Conservation (phyloP, 2,329 filamentous ascomycete genomes). For the Fusarium citri region DNA sequence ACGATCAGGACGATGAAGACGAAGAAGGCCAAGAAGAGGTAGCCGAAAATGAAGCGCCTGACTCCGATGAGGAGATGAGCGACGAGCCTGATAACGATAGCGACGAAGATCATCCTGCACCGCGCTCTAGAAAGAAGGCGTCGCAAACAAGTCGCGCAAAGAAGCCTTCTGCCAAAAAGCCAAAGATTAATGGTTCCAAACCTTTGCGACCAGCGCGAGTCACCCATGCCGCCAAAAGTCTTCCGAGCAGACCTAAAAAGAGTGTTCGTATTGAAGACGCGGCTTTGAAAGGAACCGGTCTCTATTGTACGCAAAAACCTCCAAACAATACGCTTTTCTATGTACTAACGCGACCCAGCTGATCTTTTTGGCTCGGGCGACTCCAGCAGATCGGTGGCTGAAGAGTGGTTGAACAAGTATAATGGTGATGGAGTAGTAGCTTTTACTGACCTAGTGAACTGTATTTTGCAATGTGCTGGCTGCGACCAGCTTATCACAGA, state of each 20-base stretch:
- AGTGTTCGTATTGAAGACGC: slow-evolving; percentile 62
- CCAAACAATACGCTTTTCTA: neutral
- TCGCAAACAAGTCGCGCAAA: slow-evolving; percentile 59
- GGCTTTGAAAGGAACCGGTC: slow-evolving; percentile 62
- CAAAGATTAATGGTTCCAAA: slow-evolving; percentile 69
- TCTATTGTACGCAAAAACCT: slow-evolving; percentile 61
- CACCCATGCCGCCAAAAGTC: slow-evolving; percentile 49
- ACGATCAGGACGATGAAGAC: slow-evolving; percentile 56
- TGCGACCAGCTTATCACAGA: slow-evolving; percentile 82
- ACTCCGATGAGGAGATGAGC: slow-evolving; percentile 59
- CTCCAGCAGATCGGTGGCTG: slow-evolving; percentile 66
- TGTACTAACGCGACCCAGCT: slow-evolving; percentile 56
- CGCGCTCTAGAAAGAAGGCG: slow-evolving; percentile 55
- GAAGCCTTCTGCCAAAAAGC: slow-evolving; percentile 72
- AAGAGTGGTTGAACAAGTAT: slow-evolving; percentile 71
- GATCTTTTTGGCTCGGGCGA: slow-evolving; percentile 73
- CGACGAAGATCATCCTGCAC: slow-evolving; percentile 55
- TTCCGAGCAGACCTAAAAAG: slow-evolving; percentile 68
- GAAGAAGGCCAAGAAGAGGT: slow-evolving; percentile 50
- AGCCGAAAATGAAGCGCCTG: slow-evolving; percentile 60
- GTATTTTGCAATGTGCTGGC: slow-evolving; percentile 77
- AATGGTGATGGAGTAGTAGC: slow-evolving; percentile 64
- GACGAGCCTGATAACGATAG: slow-evolving; percentile 62
- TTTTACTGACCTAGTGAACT: slow-evolving; percentile 73
- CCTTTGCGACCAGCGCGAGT: slow-evolving; percentile 52